Evolutionary conservation across 805 yeast genomes (phyloP), one percentile per base, ranked within the genome.

Genomic region (Ascoidea asiatica): DNA sequence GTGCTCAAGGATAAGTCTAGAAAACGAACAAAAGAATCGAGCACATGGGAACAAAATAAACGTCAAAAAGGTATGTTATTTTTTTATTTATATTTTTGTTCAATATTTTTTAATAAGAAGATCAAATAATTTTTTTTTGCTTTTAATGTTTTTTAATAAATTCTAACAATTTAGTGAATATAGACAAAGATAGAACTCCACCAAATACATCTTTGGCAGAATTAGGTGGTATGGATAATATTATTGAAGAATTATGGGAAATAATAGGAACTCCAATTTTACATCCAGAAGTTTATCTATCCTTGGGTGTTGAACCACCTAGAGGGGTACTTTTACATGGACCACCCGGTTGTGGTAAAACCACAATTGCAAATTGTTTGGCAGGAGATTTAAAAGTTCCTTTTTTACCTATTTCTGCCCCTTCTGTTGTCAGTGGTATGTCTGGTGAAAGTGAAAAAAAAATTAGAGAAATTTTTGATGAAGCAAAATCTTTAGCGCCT

Each of bases 281-380:
- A 19, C 97, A 92, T 55, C 97, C 97, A 0, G 98, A 92, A 60
- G 84, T 92, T 1, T 92, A 86, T 57, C 51, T 67, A 20, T 71
- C 89, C 5, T 81, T 95, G 0, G 97, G 97, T 21, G 89, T 89
- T 13, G 95, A 87, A 52, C 97, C 97, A 17, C 95, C 97, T 18
- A 70, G 96, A 21, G 97, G 97, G 39, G 84, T 92, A 1, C 60
- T 92, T 23, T 63, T 92, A n/a, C 95, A 89, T 60, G 98, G 98
- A 0, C 98, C 98, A 0, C 98, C 97, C 1, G 98, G 98, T 15
- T 92, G 98, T 67, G 98, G 98, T 59, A 92, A 92, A 56, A 92
- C 98, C 0, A 81, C 95, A 39, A 79, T 92, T 44, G 98, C 98
- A 3, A 88, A 88, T 60, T 96, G 97, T 0, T 66, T 92, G 19